These are phyloP conservation scores for Pichia membranifaciens DNA, from an alignment of 805 yeast species.

Conservation along the genomic window DNA sequence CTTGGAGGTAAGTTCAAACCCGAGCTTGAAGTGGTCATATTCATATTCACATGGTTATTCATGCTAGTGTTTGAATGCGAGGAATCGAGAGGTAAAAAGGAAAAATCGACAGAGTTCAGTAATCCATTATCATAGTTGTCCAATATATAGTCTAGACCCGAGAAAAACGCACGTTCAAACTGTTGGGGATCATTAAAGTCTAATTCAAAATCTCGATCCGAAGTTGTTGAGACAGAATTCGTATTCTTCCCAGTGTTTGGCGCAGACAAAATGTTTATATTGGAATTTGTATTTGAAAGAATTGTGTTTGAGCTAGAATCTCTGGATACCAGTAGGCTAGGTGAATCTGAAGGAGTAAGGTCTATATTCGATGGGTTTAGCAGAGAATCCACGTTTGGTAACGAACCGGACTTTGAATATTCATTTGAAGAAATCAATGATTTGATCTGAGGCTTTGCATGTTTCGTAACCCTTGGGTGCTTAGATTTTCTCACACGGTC, in stretches of 20 bases:
- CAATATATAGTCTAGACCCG: constrained; percentile 29
- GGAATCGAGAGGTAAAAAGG: neutral
- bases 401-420: neutral
- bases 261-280: neutral
- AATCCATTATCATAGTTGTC: constrained; percentile 14
- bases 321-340: neutral
- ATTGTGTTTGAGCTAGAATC: neutral
- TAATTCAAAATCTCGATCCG: constrained; percentile 8
- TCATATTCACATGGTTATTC: neutral
- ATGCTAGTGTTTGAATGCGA: neutral
- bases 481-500: no score
- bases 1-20: neutral
- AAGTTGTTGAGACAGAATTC: neutral
- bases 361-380: neutral
- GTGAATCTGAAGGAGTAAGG: neutral
- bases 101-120: constrained; percentile 3
- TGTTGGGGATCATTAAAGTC: constrained; percentile 23
- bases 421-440: neutral
- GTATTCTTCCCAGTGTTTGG: neutral
- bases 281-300: neutral
- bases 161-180: constrained; percentile 28
- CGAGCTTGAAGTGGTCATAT: neutral
- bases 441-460: neutral
- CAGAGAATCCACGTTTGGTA: neutral
- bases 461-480: no score